Evolutionary conservation across 306 rosid species (phyloP).

Genomic region (Quillaja saponaria): DNA sequence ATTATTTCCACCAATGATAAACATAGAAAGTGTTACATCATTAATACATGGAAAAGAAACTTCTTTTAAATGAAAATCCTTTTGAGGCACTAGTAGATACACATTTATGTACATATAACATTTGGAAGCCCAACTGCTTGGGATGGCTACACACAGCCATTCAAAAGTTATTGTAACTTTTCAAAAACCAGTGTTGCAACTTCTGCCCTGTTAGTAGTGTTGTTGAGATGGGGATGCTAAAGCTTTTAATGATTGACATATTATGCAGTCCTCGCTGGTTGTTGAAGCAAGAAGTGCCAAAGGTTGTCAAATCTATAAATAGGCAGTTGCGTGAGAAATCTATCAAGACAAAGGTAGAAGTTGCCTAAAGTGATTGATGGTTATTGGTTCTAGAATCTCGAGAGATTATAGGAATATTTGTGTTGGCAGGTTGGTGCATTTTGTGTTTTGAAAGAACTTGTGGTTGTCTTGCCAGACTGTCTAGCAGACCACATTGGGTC

Average conservation of each 20-base stretch:
- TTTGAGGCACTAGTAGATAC: no score
- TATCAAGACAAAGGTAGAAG: slow-evolving; percentile 90
- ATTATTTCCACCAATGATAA: no score
- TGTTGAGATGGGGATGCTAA: slow-evolving; percentile 25
- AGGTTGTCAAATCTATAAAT: slow-evolving; percentile 81
- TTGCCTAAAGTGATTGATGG: slow-evolving; percentile 13
- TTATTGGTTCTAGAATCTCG: slow-evolving; percentile 19
- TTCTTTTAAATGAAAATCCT: no score
- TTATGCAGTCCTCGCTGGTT: slow-evolving; percentile 94
- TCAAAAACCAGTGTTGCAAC: no score
- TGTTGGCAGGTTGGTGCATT: slow-evolving; percentile 89
- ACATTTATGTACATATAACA: no score
- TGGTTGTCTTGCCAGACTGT: slow-evolving; percentile 95
- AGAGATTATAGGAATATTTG: slow-evolving; percentile 29
- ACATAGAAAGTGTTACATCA: no score
- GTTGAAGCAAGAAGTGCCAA: slow-evolving; percentile 93
- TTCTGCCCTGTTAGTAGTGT: slow-evolving; percentile 11
- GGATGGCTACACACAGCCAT: no score
- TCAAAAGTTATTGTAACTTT: no score
- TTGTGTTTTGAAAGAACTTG: slow-evolving; percentile 96
- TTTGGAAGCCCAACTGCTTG: no score
- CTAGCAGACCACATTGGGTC: slow-evolving; percentile 98
- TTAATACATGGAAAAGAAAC: neutral
- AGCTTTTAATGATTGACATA: slow-evolving; percentile 33
- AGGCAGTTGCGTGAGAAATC: slow-evolving; percentile 98